Base-by-base conservation (phyloP, 306 rosid species). In the Calophaca sinica region DNA sequence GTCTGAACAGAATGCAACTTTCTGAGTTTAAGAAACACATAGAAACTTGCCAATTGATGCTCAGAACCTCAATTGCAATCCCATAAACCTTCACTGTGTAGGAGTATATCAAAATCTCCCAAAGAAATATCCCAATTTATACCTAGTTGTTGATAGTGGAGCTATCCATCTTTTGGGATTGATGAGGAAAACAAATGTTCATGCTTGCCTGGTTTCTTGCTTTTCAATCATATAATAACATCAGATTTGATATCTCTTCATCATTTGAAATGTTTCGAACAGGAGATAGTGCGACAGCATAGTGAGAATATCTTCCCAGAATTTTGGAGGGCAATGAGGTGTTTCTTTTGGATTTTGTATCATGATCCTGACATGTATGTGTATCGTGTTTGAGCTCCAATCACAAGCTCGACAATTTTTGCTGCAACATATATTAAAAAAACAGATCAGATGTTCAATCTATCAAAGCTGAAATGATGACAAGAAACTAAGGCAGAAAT, bases 311-410 rank as follows among this genome's bases (percentile, higher is more conserved):
- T 69, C 61, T 55, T 72, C 73, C 80, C 70, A 57, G n/a, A 10
- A 62, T 33, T 68, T 70, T 48, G 60, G 35, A 63, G 70, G 72
- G 52, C 81, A 42, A 44, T 73, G 7, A 38, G 41, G 80, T 58
- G 50, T 67, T 77, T 58, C 48, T 44, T 59, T 28, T 32, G 42
- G 61, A 55, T 62, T 65, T 76, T 66, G 4, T 53, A 76, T 85
- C 81, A 94, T 48, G 97, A 92, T 50, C 96, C 99, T 10, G 96
- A 92, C 86, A 84, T 94, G 83, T 92, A 92, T 15, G 96, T 86
- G 76, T 94, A 92, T 61, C 97, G 87, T 10, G 97, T 88, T 83
- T 96, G 99, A 29, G 98, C 96, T 77, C 98, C 99, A 44, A 80
- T 70, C 10, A 86, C 35, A 72, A 96, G 96, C 82, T 96, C 99